phyloP scores from a whole-genome alignment of 441 rosid species.

The Erodium texanum region DNA sequence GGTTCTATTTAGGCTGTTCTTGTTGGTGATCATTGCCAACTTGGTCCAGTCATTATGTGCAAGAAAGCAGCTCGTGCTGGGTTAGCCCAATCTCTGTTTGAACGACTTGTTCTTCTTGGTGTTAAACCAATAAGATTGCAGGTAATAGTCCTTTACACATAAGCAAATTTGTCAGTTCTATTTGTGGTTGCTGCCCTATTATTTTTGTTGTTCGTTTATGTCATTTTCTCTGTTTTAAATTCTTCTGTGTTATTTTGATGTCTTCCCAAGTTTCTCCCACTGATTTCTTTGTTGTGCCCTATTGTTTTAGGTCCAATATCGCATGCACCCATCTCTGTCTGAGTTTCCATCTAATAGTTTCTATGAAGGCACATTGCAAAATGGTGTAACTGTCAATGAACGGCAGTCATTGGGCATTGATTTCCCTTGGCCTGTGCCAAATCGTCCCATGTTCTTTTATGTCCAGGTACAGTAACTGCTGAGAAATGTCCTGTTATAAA shows the following conservation, averaged over 20 bases:
- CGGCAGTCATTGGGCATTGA: constrained; percentile 91
- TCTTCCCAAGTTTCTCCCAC: neutral
- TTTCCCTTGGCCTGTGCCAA: constrained; percentile 99
- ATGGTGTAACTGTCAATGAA: constrained; percentile 96
- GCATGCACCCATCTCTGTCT: constrained; percentile 97
- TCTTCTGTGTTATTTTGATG: neutral
- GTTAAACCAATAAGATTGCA: constrained; percentile 97
- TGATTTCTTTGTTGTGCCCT: constrained; percentile 4
- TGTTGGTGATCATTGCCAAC: constrained; percentile 99
- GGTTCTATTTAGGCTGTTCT: constrained; percentile 60
- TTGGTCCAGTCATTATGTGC: constrained; percentile 99
- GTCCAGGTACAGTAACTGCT: constrained; percentile 62
- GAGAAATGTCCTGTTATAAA: neutral
- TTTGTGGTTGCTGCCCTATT: neutral
- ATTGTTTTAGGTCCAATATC: constrained; percentile 77
- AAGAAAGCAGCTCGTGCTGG: constrained; percentile 99
- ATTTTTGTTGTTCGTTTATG: neutral
- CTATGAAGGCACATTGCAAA: constrained; percentile 95
- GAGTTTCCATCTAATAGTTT: constrained; percentile 97
- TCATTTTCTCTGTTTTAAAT: neutral
- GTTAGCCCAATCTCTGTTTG: constrained; percentile 93
- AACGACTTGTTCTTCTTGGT: constrained; percentile 95
- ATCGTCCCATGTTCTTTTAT: constrained; percentile 96
- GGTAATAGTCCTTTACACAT: constrained; percentile 35
- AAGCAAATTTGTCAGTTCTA: neutral